These are phyloP conservation scores for Sclerotiophoma versabilis DNA, from an alignment of 2,329 filamentous ascomycete species.

Conservation along the genomic window DNA sequence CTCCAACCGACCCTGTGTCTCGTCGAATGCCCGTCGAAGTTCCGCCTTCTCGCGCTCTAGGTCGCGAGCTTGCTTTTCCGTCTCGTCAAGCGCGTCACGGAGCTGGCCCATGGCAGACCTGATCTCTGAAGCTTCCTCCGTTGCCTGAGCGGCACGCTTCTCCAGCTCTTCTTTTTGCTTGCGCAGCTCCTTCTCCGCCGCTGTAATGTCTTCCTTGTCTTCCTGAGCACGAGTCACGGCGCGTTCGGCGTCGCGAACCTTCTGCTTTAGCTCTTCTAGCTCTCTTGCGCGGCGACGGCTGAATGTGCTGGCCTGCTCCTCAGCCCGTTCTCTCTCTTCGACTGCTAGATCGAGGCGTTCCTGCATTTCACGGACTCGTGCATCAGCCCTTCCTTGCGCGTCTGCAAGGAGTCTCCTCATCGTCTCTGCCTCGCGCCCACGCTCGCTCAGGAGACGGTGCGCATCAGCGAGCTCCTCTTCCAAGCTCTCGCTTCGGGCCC, in stretches of 20 bases:
- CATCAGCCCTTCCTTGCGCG: slow-evolving; percentile 82
- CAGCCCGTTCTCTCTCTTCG: slow-evolving; percentile 91
- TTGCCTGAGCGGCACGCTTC: slow-evolving; percentile 69
- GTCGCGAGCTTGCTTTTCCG: slow-evolving; percentile 83
- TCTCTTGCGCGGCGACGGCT: slow-evolving; percentile 80
- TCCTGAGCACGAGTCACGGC: slow-evolving; percentile 73
- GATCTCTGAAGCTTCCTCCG: slow-evolving; percentile 77
- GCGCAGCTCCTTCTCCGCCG: slow-evolving; percentile 76
- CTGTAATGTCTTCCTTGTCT: slow-evolving; percentile 80
- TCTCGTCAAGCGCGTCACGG: slow-evolving; percentile 81
- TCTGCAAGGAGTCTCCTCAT: slow-evolving; percentile 91
- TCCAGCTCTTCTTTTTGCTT: slow-evolving; percentile 79
- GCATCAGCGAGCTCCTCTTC: slow-evolving; percentile 93
- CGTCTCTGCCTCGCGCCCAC: slow-evolving; percentile 89
- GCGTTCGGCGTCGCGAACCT: slow-evolving; percentile 81
- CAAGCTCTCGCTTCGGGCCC: slow-evolving; percentile 80
- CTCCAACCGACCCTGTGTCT: slow-evolving; percentile 77
- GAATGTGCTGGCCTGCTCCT: slow-evolving; percentile 84
- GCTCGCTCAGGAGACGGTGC: slow-evolving; percentile 83
- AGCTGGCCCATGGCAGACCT: slow-evolving; percentile 79
- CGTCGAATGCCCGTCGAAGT: slow-evolving; percentile 77
- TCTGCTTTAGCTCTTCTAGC: slow-evolving; percentile 82
- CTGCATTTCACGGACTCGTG: slow-evolving; percentile 85
- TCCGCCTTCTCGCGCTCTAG: slow-evolving; percentile 83
- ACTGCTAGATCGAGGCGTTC: slow-evolving; percentile 86